Percentiles rank a stretch among this genome's conserved stretches.
Conservation (phyloP, 306 rosid species). For the Cicer yamashitae region DNA sequence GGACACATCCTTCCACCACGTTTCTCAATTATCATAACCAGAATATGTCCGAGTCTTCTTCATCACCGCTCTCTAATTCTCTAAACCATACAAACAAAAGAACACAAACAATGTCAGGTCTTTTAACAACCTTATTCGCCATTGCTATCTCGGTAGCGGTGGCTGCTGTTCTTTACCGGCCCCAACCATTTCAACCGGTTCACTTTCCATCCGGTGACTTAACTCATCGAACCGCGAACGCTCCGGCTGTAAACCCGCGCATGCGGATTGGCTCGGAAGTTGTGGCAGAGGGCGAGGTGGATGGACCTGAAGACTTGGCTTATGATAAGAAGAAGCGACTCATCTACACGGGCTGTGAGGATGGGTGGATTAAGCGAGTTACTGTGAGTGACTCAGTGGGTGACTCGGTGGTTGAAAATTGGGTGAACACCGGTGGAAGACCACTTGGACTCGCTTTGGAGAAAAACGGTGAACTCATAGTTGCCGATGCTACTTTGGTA, state of each 20-base stretch:
- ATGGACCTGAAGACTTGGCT: constrained; percentile 58
- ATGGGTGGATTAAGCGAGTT: constrained; percentile 77
- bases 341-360: constrained; percentile 67
- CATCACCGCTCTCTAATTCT: neutral
- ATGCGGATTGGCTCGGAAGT: constrained; percentile 44
- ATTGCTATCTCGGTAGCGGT: neutral
- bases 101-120: neutral
- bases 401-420: constrained; percentile 53
- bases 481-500: constrained; percentile 52
- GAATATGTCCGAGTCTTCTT: neutral
- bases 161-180: constrained; percentile 36
- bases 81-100: neutral
- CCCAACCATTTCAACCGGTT: constrained; percentile 49
- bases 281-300: constrained; percentile 50
- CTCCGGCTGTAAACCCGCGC: constrained; percentile 28
- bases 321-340: constrained; percentile 52
- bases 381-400: constrained; percentile 50
- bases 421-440: constrained; percentile 78
- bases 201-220: constrained; percentile 39
- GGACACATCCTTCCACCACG: no score
- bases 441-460: constrained; percentile 67
- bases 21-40: no score
- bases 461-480: constrained; percentile 46
- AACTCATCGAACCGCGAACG: neutral
- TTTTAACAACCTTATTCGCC: neutral